Evolutionary conservation across 108 stramenopile species (phyloP), one percentile per base, ranked within the genome.

Genomic region (Chaetoceros muelleri): DNA sequence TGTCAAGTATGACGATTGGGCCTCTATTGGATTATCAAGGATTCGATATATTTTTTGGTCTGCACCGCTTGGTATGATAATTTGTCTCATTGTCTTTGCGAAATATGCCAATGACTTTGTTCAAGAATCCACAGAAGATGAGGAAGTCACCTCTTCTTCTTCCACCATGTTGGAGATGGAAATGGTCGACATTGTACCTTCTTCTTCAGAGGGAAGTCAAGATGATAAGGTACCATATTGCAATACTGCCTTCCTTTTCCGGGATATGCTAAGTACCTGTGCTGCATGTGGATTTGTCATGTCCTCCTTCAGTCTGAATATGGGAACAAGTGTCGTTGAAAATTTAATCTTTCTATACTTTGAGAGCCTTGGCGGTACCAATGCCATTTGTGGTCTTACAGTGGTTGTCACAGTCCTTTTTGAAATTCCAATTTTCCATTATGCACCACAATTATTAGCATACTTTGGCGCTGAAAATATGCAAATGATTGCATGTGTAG

Each of bases 401-500:
- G 72, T 73, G 27, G 30, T 31, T n/a, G 61, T 84, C 10, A 84
- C 83, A 0, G 83, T 80, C 1, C n/a, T 84, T 13, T 81, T 84
- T 51, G 83, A 84, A 50, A 65, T 84, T 2, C 83, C 79, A 7
- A 21, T 84, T 7, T 84, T 84, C 64, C 69, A 78, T 31, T 72
- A 55, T 53, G 78, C 83, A 45, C 70, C 67, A 19, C 26, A 58
- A 25, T 48, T 84, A 21, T 62, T 80, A 2, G 26, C 55, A 34
- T 45, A 34, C 26, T 44, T 72, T 28, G 71, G 76, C 48, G 60
- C 65, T 5, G 71, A 50, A 10, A 49, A 29, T 19, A 53, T 81
- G 55, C 66, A 71, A 47, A 61, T 74, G 28, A 28, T 58, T 24
- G 78, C 71, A 3, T 62, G 64, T 26, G 20, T 71, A 23, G 78